Percentiles rank a stretch among this genome's conserved stretches.
These are phyloP conservation scores for Rosa chinensis DNA, from an alignment of 306 rosid species.

Conservation along the genomic window DNA sequence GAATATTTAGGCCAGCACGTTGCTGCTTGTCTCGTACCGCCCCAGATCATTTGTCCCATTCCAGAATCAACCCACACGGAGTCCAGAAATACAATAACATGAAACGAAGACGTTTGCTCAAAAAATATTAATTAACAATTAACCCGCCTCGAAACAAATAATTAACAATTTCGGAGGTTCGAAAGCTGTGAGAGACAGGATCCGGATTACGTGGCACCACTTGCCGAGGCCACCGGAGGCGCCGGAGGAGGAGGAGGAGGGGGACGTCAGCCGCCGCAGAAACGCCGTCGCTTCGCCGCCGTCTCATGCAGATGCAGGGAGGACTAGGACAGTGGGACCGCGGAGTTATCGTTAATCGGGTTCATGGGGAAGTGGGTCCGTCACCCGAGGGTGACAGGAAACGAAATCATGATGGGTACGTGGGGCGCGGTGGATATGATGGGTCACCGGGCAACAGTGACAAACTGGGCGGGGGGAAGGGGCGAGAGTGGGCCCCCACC, in stretches of 20 bases:
- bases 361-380: conserved; percentile 16
- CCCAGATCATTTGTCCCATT: conserved; percentile 27
- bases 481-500: too few relatives aligned
- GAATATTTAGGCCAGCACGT: conserved; percentile 25
- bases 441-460: conserved; percentile 1
- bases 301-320: conserved; percentile 12
- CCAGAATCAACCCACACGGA: background rate
- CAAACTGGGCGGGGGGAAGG: background rate
- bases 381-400: conserved; percentile 23
- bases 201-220: conserved; percentile 50
- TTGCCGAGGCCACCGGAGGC: background rate
- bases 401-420: conserved; percentile 7
- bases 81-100: background rate
- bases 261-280: background rate
- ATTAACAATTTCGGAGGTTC: conserved; percentile 41
- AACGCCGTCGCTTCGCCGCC: conserved; percentile 39
- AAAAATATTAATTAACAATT: background rate
- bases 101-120: background rate
- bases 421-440: background rate
- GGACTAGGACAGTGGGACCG: background rate
- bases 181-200: conserved; percentile 43
- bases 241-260: too few relatives aligned
- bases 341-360: background rate
- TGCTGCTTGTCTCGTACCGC: background rate
- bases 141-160: background rate